Evolutionary conservation across 2,329 filamentous ascomycete species (phyloP).

Genomic region (Ustulina deusta): DNA sequence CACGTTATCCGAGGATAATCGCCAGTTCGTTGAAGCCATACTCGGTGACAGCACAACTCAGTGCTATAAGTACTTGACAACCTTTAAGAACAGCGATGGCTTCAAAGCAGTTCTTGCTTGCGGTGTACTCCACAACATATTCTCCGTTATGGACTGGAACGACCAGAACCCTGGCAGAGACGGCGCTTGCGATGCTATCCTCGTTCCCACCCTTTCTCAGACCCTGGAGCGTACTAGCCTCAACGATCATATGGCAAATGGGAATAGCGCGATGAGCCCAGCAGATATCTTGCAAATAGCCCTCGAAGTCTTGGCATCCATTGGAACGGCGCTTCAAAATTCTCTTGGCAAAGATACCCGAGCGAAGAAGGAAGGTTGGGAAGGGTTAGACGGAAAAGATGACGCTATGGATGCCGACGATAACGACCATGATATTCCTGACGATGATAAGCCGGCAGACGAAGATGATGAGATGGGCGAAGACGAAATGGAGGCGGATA

Average conservation of each 20-base stretch:
- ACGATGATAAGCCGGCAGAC: conserved; percentile 54
- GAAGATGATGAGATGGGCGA: conserved; percentile 66
- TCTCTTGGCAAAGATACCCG: conserved; percentile 60
- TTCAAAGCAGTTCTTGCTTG: conserved; percentile 68
- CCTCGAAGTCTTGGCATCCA: conserved; percentile 72
- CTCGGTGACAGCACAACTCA: conserved; percentile 60
- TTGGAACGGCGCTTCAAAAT: conserved; percentile 69
- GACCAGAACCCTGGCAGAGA: conserved; percentile 63
- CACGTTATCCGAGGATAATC: conserved; percentile 71
- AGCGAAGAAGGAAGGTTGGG: conserved; percentile 54
- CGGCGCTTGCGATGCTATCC: conserved; percentile 62
- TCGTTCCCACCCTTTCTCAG: conserved; percentile 60
- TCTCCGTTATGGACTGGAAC: conserved; percentile 64
- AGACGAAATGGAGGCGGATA: conserved; percentile 71
- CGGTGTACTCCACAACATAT: conserved; percentile 72
- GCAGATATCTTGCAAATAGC: conserved; percentile 65
- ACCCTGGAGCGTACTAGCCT: conserved; percentile 54
- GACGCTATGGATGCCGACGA: conserved; percentile 55
- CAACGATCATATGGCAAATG: conserved; percentile 48
- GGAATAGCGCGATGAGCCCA: conserved; percentile 55
- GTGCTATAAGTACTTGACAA: conserved; percentile 63
- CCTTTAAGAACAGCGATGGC: conserved; percentile 61
- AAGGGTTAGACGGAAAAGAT: conserved; percentile 53
- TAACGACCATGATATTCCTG: conserved; percentile 53
- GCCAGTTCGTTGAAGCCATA: conserved; percentile 64